Conservation (phyloP, 148 eudicot genomes). For the Cornus controversa region DNA sequence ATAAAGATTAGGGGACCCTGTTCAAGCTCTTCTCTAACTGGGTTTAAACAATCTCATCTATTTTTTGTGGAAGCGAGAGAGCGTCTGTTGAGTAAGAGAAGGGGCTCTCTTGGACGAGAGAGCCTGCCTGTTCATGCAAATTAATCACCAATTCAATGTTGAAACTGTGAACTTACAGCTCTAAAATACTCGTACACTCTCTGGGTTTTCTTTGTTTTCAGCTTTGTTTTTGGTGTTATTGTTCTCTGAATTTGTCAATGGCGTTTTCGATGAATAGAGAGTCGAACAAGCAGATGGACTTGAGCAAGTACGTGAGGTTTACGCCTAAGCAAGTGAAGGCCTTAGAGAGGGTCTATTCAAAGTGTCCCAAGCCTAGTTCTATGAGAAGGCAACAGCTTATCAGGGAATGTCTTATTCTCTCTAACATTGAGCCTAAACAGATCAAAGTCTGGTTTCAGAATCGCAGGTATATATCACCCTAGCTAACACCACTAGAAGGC, state of each 20-base stretch:
- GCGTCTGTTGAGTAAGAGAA: slow-evolving; percentile 36
- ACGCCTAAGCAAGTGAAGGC: slow-evolving; percentile 55
- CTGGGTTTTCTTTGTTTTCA: background rate
- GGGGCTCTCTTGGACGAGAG: slow-evolving; percentile 50
- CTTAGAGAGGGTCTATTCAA: slow-evolving; percentile 44
- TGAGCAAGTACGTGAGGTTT: slow-evolving; percentile 47
- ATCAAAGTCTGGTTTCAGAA: slow-evolving; percentile 61
- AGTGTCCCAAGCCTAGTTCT: slow-evolving; percentile 47
- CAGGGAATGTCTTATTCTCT: slow-evolving; percentile 49
- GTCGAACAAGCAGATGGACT: slow-evolving; percentile 28
- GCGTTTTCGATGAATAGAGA: slow-evolving; percentile 37
- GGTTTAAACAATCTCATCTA: no score
- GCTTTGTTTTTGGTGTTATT: no score
- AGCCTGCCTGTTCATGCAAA: slow-evolving; percentile 25
- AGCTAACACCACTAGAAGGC: no score
- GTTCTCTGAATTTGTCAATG: slow-evolving; percentile 14
- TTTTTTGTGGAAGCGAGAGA: background rate
- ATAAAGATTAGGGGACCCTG: no score
- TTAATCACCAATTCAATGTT: no score
- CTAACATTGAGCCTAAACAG: slow-evolving; percentile 50
- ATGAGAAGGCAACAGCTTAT: slow-evolving; percentile 45
- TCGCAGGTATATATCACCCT: slow-evolving; percentile 48
- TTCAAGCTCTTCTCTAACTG: no score
- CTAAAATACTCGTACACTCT: background rate
- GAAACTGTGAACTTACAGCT: no score